Evolutionary conservation across 805 yeast genomes (phyloP).

Genomic region (Lipomyces yamanashiensis): DNA sequence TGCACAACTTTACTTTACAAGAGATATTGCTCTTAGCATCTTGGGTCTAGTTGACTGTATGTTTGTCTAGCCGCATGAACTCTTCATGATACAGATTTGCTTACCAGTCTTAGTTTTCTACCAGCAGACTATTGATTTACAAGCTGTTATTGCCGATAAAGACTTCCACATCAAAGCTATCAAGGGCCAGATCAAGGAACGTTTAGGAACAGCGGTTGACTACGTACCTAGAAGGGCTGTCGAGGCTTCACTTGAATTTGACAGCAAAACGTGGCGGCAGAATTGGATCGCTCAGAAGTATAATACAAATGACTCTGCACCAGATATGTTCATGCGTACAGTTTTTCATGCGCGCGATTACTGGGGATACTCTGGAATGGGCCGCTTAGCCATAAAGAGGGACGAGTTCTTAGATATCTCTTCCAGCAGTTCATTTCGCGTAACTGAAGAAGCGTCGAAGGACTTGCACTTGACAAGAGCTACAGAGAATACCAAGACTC

Average conservation of each 20-base stretch:
- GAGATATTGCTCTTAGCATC: background rate
- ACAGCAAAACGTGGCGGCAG: slow-evolving; percentile 9
- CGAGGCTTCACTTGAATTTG: slow-evolving; percentile 11
- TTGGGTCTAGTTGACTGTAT: slow-evolving; percentile 26
- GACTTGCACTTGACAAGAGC: background rate
- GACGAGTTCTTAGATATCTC: background rate
- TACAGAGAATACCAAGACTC: background rate
- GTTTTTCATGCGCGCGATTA: background rate
- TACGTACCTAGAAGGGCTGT: slow-evolving; percentile 19
- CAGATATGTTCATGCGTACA: background rate
- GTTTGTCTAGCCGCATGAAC: background rate
- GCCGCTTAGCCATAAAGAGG: background rate
- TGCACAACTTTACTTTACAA: background rate
- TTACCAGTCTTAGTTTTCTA: background rate
- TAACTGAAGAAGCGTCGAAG: background rate
- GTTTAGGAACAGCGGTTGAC: background rate
- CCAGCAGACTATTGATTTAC: slow-evolving; percentile 15
- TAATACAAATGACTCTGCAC: background rate
- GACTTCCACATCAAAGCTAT: slow-evolving; percentile 21
- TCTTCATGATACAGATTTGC: background rate
- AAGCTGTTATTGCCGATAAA: slow-evolving; percentile 8
- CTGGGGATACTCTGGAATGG: slow-evolving; percentile 14
- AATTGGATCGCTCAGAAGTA: slow-evolving; percentile 8
- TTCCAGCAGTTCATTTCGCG: too few relatives aligned
- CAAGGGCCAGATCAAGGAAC: slow-evolving; percentile 13